phyloP scores from a whole-genome alignment of 2,329 filamentous ascomycete species.

The Penicillium capsulatum region DNA sequence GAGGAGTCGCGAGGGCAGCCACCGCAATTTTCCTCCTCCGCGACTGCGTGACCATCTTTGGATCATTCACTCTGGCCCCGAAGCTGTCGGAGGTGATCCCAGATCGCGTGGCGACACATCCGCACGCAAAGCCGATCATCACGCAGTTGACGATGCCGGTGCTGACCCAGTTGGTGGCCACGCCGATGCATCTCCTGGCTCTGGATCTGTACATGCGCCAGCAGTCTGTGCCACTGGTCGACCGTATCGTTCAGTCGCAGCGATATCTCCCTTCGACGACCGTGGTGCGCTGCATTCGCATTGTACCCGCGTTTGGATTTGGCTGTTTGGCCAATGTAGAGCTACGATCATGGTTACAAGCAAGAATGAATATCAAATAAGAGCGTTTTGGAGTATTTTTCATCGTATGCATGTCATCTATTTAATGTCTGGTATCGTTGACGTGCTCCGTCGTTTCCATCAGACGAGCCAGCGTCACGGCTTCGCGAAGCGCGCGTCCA shows the following conservation, averaged over 20 bases:
- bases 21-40: constrained; percentile 66
- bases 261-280: constrained; percentile 66
- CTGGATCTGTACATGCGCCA: constrained; percentile 71
- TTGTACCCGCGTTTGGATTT: constrained; percentile 80
- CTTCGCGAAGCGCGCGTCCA: constrained; percentile 55
- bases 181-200: constrained; percentile 78
- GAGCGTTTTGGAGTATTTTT: too few relatives aligned
- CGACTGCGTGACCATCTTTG: constrained; percentile 79
- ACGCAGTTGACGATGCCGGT: constrained; percentile 75
- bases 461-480: constrained; percentile 55
- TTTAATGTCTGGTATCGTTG: constrained; percentile 23
- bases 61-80: constrained; percentile 29
- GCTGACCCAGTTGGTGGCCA: constrained; percentile 69
- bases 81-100: constrained; percentile 21
- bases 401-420: too few relatives aligned
- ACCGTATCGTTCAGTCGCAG: constrained; percentile 59
- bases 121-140: constrained; percentile 22
- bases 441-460: constrained; percentile 39
- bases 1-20: constrained; percentile 14
- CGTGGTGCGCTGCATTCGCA: constrained; percentile 69
- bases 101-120: constrained; percentile 18
- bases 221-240: constrained; percentile 39
- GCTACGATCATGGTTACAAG: constrained; percentile 21
- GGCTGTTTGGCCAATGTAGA: constrained; percentile 73
- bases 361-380: constrained; percentile 4